Percentiles rank a stretch among this genome's conserved stretches.
These are phyloP conservation scores for Geranium brycei DNA, from an alignment of 345 rosid species.

Conservation along the genomic window DNA sequence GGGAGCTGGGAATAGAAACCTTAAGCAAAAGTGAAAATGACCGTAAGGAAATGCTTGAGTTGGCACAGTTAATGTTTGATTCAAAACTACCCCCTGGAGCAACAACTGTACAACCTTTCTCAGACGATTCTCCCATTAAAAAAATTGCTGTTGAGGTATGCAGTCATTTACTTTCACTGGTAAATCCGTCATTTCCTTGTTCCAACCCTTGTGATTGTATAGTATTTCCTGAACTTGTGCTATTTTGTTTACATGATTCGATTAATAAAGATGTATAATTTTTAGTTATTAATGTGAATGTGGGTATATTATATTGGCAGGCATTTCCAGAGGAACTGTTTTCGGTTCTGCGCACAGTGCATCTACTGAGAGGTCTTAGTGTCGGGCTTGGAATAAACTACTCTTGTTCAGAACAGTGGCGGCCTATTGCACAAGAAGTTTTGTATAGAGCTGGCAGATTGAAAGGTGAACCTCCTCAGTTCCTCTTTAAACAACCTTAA, in stretches of 20 bases:
- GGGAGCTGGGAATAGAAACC: constrained; percentile 79
- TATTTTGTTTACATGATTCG: too few relatives aligned
- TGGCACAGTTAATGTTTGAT: constrained; percentile 84
- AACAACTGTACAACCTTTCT: constrained; percentile 64
- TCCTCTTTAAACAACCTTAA: neutral
- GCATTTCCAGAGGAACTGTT: constrained; percentile 86
- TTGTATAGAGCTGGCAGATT: constrained; percentile 53
- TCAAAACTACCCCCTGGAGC: constrained; percentile 81
- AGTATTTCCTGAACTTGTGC: too few relatives aligned
- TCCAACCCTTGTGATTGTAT: too few relatives aligned
- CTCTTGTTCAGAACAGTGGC: constrained; percentile 80
- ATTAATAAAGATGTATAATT: too few relatives aligned
- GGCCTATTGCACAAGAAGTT: constrained; percentile 80
- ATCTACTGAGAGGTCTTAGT: constrained; percentile 79
- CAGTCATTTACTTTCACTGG: neutral
- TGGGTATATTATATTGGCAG: constrained; percentile 16
- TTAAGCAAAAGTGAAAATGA: constrained; percentile 48
- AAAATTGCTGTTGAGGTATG: constrained; percentile 63
- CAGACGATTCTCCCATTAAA: constrained; percentile 68
- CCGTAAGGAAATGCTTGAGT: constrained; percentile 49
- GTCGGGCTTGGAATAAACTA: constrained; percentile 81
- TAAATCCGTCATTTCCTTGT: too few relatives aligned
- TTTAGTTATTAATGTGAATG: too few relatives aligned
- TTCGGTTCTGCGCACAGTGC: constrained; percentile 76
- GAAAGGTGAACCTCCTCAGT: constrained; percentile 29